Evolutionary conservation across 1,284 basidiomycete species (phyloP).

Genomic region (Neonothopanus nambi): DNA sequence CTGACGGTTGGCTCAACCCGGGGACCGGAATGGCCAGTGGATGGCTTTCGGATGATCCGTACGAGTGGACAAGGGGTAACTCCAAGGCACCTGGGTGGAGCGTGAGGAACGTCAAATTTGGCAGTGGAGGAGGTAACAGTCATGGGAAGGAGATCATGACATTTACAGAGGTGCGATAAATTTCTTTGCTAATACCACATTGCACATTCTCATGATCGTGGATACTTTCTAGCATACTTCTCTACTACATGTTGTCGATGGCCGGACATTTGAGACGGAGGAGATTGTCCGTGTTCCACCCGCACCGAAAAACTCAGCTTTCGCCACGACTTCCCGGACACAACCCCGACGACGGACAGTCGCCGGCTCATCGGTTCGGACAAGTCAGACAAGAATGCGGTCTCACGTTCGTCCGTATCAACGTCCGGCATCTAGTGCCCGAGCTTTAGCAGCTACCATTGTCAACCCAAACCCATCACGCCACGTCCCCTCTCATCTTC

Average conservation of each 20-base stretch:
- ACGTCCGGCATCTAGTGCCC: constrained; percentile 10
- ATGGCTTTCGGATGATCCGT: constrained; percentile 61
- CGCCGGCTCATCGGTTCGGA: constrained; percentile 16
- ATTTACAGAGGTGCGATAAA: constrained; percentile 74
- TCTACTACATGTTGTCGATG: constrained; percentile 75
- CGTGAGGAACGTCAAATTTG: constrained; percentile 78
- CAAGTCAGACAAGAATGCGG: constrained; percentile 9
- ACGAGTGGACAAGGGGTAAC: constrained; percentile 61
- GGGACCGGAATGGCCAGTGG: constrained; percentile 30
- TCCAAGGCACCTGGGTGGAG: constrained; percentile 73
- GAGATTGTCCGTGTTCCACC: constrained; percentile 67
- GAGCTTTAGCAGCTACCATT: constrained; percentile 5
- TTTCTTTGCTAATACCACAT: constrained; percentile 6
- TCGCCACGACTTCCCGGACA: constrained; percentile 20
- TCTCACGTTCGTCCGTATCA: constrained; percentile 11
- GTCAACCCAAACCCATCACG: not conserved
- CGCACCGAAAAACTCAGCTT: constrained; percentile 23
- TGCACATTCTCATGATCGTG: too few species aligned
- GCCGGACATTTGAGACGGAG: constrained; percentile 75
- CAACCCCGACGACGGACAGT: constrained; percentile 18
- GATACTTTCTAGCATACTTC: constrained; percentile 61
- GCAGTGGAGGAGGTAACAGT: constrained; percentile 43
- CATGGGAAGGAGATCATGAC: constrained; percentile 67
- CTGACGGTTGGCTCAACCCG: constrained; percentile 38
- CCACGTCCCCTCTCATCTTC: constrained; percentile 12